Percentiles rank a stretch among this genome's conserved stretches.
Conservation (phyloP, 495 filamentous ascomycete genomes). For the Apiosordaria backusii region DNA sequence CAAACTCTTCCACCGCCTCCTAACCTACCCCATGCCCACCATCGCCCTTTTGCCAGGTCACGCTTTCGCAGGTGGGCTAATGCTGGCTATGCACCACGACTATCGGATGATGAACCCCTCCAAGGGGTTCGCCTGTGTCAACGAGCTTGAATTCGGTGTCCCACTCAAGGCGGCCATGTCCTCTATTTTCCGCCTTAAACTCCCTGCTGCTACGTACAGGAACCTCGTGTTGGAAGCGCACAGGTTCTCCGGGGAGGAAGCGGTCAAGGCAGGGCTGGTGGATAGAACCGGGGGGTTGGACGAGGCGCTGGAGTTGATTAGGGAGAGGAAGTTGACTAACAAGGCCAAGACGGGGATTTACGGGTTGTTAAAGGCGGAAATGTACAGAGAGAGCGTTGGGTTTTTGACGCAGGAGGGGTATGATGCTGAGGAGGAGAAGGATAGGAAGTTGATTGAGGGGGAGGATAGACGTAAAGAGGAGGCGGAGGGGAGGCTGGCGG, state of each 20-base stretch:
- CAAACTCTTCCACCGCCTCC: slow-evolving; percentile 53
- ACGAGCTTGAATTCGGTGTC: slow-evolving; percentile 74
- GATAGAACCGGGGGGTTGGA: slow-evolving; percentile 64
- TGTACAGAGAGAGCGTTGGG: slow-evolving; percentile 61
- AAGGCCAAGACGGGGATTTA: slow-evolving; percentile 63
- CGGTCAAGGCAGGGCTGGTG: slow-evolving; percentile 61
- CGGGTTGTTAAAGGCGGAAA: slow-evolving; percentile 65
- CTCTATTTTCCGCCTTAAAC: slow-evolving; percentile 68
- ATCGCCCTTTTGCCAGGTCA: slow-evolving; percentile 75
- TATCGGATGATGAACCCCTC: slow-evolving; percentile 70
- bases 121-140: slow-evolving; percentile 68
- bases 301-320: slow-evolving; percentile 54
- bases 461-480: slow-evolving; percentile 32
- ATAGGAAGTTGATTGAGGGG: slow-evolving; percentile 35
- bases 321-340: slow-evolving; percentile 50
- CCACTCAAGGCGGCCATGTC: slow-evolving; percentile 69
- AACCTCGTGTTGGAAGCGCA: slow-evolving; percentile 65
- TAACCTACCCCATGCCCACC: slow-evolving; percentile 84
- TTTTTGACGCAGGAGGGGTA: slow-evolving; percentile 46
- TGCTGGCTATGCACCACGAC: slow-evolving; percentile 81
- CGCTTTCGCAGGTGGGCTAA: slow-evolving; percentile 73
- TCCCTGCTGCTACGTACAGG: slow-evolving; percentile 54
- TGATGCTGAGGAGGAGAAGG: slow-evolving; percentile 43
- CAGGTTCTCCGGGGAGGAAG: slow-evolving; percentile 57
- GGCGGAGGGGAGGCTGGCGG: slow-evolving; percentile 44